Conservation (phyloP, 2,329 filamentous ascomycete genomes). For the Hypoxylon rubiginosum region DNA sequence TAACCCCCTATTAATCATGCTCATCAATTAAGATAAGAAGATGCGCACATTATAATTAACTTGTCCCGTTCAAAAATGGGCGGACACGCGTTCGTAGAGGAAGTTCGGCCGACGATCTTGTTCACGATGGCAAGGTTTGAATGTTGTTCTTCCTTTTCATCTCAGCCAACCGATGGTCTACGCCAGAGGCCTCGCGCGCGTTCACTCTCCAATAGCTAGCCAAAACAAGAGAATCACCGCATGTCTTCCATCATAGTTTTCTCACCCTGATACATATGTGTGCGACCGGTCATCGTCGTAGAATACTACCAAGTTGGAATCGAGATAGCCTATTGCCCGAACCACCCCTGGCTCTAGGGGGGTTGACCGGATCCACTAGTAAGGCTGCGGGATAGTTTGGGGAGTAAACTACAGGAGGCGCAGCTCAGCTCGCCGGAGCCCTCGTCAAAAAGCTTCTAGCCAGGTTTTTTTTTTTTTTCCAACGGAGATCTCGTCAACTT, state of each 20-base stretch:
- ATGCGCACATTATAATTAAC: slow-evolving; percentile 19
- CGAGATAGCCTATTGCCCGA: slow-evolving; percentile 36
- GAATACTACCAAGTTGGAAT: slow-evolving; percentile 15
- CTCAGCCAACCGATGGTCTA: slow-evolving; percentile 8
- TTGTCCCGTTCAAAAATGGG: slow-evolving; percentile 12
- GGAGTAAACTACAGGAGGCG: slow-evolving; percentile 4
- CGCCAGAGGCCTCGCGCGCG: slow-evolving; percentile 9
- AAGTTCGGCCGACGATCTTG: slow-evolving; percentile 10
- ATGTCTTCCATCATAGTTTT: neutral
- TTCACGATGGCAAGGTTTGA: neutral
- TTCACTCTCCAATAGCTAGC: slow-evolving; percentile 16
- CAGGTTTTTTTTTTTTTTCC: neutral
- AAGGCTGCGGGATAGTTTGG: slow-evolving; percentile 27
- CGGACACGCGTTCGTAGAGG: neutral
- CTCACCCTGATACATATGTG: slow-evolving; percentile 5
- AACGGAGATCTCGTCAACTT: neutral
- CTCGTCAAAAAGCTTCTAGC: slow-evolving; percentile 5
- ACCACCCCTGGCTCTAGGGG: slow-evolving; percentile 18
- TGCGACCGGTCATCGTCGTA: slow-evolving; percentile 4
- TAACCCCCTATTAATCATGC: slow-evolving; percentile 3
- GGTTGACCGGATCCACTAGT: slow-evolving; percentile 13
- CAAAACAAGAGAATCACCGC: slow-evolving; percentile 3
- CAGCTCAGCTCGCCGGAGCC: slow-evolving; percentile 22
- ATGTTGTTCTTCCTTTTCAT: neutral
- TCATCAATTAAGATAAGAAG: slow-evolving; percentile 14